phyloP scores from a whole-genome alignment of 2,329 filamentous ascomycete genomes.

The Coniella vitis region DNA sequence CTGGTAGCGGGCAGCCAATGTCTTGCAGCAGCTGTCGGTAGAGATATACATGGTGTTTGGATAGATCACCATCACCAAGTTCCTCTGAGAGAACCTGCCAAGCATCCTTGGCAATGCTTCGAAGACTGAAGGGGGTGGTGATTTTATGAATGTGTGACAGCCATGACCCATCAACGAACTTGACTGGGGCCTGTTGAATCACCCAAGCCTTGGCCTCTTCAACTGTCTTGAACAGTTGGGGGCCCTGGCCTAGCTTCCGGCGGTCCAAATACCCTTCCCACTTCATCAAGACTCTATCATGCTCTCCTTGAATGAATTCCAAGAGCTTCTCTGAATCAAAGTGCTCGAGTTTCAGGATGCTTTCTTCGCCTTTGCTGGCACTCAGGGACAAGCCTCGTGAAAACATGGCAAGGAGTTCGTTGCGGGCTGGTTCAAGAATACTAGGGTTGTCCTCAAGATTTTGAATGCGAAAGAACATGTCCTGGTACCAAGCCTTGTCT shows the following conservation, averaged over 20 bases:
- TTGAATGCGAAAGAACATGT: not conserved
- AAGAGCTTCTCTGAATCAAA: not conserved
- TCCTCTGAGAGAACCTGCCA: conserved; percentile 46
- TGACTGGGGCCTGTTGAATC: conserved; percentile 16
- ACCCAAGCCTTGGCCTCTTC: not conserved
- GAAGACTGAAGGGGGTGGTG: conserved; percentile 34
- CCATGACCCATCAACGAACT: conserved; percentile 44
- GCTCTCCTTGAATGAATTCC: not conserved
- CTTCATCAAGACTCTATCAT: not conserved
- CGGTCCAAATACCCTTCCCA: not conserved
- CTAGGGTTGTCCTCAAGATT: not conserved
- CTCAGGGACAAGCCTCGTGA: not conserved
- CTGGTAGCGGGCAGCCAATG: conserved; percentile 6
- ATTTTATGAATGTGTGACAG: conserved; percentile 37
- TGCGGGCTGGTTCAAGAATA: not conserved
- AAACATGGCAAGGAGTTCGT: not conserved
- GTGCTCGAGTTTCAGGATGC: not conserved
- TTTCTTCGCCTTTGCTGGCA: not conserved
- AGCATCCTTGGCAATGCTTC: conserved; percentile 32
- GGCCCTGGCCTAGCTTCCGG: not conserved
- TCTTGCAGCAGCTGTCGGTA: conserved; percentile 24
- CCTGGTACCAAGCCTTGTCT: not conserved
- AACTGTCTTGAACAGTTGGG: not conserved
- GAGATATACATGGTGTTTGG: conserved; percentile 36
- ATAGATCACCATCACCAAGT: conserved; percentile 39